phyloP scores from a whole-genome alignment of 176 grass and related monocot genomes.

The Tuctoria greenei region DNA sequence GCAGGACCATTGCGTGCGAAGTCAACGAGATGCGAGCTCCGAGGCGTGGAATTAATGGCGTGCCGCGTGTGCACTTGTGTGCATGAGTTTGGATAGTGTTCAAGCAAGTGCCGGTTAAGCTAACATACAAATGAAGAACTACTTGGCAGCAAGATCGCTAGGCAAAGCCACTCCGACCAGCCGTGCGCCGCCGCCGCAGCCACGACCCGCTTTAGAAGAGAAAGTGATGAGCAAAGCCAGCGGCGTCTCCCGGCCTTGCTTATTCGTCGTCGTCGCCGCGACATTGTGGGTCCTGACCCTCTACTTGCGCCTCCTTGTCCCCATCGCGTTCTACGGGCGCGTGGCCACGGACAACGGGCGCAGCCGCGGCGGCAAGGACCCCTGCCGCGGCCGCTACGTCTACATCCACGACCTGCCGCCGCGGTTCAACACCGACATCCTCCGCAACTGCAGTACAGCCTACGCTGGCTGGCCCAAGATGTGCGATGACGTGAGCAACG shows the following conservation, averaged over 20 bases:
- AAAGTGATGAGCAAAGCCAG: conserved; percentile 1
- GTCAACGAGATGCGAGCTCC: not conserved
- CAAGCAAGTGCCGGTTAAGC: not conserved
- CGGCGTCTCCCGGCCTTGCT: conserved; percentile 21
- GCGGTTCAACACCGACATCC: conserved; percentile 61
- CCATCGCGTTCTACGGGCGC: conserved; percentile 10
- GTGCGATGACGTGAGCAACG: conserved; percentile 53
- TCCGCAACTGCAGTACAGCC: conserved; percentile 36
- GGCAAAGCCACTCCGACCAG: not conserved
- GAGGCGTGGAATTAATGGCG: not conserved
- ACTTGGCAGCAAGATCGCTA: not conserved
- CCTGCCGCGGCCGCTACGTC: conserved; percentile 53
- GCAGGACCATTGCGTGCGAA: not conserved
- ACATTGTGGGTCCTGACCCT: conserved; percentile 23
- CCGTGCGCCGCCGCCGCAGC: not conserved
- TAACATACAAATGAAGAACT: not conserved
- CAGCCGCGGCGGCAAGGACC: not conserved
- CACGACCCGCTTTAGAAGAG: too few species aligned
- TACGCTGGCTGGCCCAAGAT: conserved; percentile 44
- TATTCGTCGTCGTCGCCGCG: conserved; percentile 27
- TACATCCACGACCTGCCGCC: conserved; percentile 52
- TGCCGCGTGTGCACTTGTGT: not conserved
- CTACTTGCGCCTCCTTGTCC: not conserved
- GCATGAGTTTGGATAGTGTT: not conserved
- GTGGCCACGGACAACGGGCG: not conserved